A percentile compares a stretch with the other conserved stretches of the same genome.
Evolutionary conservation across 2,329 filamentous ascomycete genomes (phyloP).

Genomic region (Trichoderma hamatum): DNA sequence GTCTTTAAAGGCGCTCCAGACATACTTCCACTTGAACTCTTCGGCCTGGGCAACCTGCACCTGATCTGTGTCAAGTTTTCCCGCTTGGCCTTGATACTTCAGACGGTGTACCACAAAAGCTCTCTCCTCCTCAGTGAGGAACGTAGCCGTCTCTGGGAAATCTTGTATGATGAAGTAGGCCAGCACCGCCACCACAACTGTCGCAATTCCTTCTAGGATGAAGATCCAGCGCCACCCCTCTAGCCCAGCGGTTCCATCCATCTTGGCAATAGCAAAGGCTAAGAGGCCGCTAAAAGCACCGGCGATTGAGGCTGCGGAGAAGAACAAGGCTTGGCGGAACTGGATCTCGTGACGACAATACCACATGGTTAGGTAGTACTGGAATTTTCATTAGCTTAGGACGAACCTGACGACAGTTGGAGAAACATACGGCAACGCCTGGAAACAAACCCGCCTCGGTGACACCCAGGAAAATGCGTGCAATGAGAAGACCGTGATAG

Average conservation of each 20-base stretch:
- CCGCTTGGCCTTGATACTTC: conserved; percentile 61
- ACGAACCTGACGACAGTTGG: neutral
- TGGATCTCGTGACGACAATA: conserved; percentile 61
- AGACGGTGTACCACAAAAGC: conserved; percentile 71
- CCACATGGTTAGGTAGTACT: conserved; percentile 61
- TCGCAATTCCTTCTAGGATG: conserved; percentile 70
- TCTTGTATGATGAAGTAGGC: conserved; percentile 77
- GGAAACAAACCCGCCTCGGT: conserved; percentile 69
- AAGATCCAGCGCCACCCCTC: conserved; percentile 69
- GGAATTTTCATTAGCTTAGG: neutral
- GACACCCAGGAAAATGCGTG: conserved; percentile 63
- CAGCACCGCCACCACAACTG: conserved; percentile 65
- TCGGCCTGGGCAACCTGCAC: conserved; percentile 65
- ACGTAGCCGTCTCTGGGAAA: conserved; percentile 77
- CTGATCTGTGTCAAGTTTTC: conserved; percentile 15
- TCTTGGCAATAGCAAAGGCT: conserved; percentile 69
- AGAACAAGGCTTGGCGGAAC: conserved; percentile 72
- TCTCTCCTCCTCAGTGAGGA: conserved; percentile 72
- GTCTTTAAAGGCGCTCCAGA: conserved; percentile 72
- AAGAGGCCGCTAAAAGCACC: conserved; percentile 76
- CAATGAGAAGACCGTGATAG: conserved; percentile 50
- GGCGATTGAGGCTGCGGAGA: conserved; percentile 77
- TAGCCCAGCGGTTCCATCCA: conserved; percentile 65
- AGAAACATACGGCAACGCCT: conserved; percentile 53
- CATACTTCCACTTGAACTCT: conserved; percentile 73